Evolutionary conservation across 2,329 filamentous ascomycete genomes (phyloP).

Genomic region (Exophiala alcalophila): DNA sequence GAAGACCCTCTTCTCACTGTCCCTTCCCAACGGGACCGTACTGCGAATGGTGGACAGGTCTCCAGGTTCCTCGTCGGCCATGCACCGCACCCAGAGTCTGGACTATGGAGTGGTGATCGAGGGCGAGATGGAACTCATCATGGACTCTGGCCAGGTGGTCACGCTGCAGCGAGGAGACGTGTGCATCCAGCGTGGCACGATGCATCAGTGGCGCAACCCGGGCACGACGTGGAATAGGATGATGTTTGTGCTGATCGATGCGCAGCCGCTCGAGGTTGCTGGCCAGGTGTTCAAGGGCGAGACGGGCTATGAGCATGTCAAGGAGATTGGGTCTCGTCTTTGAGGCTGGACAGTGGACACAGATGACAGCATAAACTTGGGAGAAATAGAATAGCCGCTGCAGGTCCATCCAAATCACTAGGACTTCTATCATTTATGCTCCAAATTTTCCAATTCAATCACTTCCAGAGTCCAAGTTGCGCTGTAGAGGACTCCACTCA

Average conservation of each 20-base stretch:
- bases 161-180: conserved; percentile 51
- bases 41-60: conserved; percentile 43
- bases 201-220: conserved; percentile 40
- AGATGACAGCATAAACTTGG: too few relatives aligned
- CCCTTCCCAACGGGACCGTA: conserved; percentile 10
- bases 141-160: conserved; percentile 50
- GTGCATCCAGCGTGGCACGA: conserved; percentile 50
- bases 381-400: too few relatives aligned
- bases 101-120: conserved; percentile 56
- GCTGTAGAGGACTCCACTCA: too few relatives aligned
- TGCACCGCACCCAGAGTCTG: conserved; percentile 54
- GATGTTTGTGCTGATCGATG: conserved; percentile 24
- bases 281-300: conserved; percentile 7
- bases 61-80: conserved; percentile 41
- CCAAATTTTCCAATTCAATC: too few relatives aligned
- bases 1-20: conserved; percentile 9
- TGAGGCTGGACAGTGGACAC: too few relatives aligned
- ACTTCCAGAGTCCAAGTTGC: too few relatives aligned
- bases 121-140: conserved; percentile 50
- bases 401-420: too few relatives aligned
- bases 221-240: conserved; percentile 27
- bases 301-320: conserved; percentile 14
- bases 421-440: too few relatives aligned
- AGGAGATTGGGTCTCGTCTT: conserved; percentile 9
- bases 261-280: conserved; percentile 13